Evolutionary conservation across 139 green algal species (phyloP), one percentile per base, ranked within the genome.

Genomic region (Chlorella sorokiniana): DNA sequence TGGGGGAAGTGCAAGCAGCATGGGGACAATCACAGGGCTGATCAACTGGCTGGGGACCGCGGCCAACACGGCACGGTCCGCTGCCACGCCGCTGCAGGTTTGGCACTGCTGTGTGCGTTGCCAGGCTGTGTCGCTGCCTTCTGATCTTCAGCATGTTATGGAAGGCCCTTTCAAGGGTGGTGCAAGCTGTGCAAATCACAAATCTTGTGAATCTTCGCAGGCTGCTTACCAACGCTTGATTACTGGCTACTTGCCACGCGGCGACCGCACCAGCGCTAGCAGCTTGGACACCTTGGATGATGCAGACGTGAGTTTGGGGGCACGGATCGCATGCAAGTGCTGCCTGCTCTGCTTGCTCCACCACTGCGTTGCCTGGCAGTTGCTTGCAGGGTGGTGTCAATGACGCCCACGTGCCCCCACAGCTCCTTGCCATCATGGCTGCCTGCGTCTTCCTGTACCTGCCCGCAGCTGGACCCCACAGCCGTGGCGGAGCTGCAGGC

Each of bases 401-500:
- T 9, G 3, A n/a, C 1, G 61, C 61, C 9, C 61, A 6, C 2
- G 11, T 69, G 33, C n/a, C 41, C 29, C 59, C 8, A 65, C 59
- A 35, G 59, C 59, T 18, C 25, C 18, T 35, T 33, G 23, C 23
- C 33, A 1, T 7, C 1, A n/a, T 3, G 23, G 23, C 20, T 1
- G 59, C 59, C 33, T 42, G 31, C 31, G 31, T 29, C 10, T 38
- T 44, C 61, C 61, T 22, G 61, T 25, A 3, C 56, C n/a, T 40
- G 62, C 31, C 29, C 18, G 37, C 52, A 79, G 52, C 41, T 71
- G 16, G 59, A 81, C 40, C 59, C 75, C 2, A 40, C 18, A 41
- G 75, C 59, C 1, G 62, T 81, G 75, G 18, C 35, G 75, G 40
- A 70, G 75, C 75, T 81, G 75, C 59, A 71, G 40, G 75, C 75